Conservation (phyloP, 2,329 filamentous ascomycete species). For the Claviceps capensis region DNA sequence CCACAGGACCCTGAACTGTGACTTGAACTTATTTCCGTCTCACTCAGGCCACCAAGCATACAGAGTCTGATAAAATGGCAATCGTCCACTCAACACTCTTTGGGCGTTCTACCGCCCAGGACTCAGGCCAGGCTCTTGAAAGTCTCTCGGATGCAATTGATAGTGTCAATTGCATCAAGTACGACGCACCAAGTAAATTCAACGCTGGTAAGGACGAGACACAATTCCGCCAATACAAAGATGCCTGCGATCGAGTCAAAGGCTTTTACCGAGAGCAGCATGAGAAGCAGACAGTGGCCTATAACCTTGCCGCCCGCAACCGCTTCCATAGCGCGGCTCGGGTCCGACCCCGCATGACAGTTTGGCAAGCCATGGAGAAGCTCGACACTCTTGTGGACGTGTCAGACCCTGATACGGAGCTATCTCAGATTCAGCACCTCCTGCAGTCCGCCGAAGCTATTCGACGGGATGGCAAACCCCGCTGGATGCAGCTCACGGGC, state of each 20-base stretch:
- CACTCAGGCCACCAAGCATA: not conserved
- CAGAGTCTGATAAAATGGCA: not conserved
- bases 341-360: slow-evolving; percentile 54
- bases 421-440: slow-evolving; percentile 81
- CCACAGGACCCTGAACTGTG: not conserved
- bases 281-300: slow-evolving; percentile 62
- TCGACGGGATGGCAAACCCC: slow-evolving; percentile 67
- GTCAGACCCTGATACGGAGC: slow-evolving; percentile 76
- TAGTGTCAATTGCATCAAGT: slow-evolving; percentile 40
- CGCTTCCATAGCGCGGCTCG: slow-evolving; percentile 44
- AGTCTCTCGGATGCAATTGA: slow-evolving; percentile 34
- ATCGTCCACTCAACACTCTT: slow-evolving; percentile 16
- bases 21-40: not conserved
- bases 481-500: slow-evolving; percentile 70
- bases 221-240: slow-evolving; percentile 70
- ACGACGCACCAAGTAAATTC: slow-evolving; percentile 45
- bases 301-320: slow-evolving; percentile 68
- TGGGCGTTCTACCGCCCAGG: slow-evolving; percentile 7
- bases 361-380: slow-evolving; percentile 89
- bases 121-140: slow-evolving; percentile 25
- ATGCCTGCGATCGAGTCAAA: slow-evolving; percentile 73
- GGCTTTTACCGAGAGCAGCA: slow-evolving; percentile 69
- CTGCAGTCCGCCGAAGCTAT: slow-evolving; percentile 84
- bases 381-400: slow-evolving; percentile 85
- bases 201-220: slow-evolving; percentile 66